A percentile compares a stretch with the other conserved stretches of the same genome.
These are phyloP conservation scores for Juglanconis oblonga DNA, from an alignment of 2,329 filamentous ascomycete species.

Conservation along the genomic window DNA sequence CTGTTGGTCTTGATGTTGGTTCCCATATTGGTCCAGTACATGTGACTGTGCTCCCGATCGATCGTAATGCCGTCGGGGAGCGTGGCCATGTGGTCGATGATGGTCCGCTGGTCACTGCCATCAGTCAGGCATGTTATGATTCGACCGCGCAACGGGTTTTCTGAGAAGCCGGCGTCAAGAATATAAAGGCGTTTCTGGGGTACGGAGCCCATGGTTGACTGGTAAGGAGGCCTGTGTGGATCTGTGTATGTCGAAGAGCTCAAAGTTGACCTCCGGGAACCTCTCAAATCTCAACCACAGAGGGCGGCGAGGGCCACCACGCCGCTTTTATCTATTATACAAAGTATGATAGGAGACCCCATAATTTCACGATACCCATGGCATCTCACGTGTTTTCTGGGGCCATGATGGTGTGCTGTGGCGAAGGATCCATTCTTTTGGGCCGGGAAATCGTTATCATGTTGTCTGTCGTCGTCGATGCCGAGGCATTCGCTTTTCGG, in stretches of 20 bases:
- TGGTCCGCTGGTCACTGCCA: conserved; percentile 19
- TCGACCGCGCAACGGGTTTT: conserved; percentile 18
- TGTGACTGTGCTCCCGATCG: conserved; percentile 27
- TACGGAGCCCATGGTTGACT: conserved; percentile 12
- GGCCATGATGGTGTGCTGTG: neutral
- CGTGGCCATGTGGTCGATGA: conserved; percentile 24
- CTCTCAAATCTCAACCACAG: neutral
- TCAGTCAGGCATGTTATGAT: conserved; percentile 23
- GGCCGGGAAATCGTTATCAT: no score
- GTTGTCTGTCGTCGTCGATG: no score
- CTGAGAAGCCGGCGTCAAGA: conserved; percentile 27
- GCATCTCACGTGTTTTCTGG: neutral
- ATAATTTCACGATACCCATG: neutral
- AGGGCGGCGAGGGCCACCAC: neutral
- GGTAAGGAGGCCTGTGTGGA: no score
- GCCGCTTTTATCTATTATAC: neutral
- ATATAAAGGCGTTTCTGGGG: conserved; percentile 23
- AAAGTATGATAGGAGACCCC: neutral
- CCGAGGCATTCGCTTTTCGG: no score
- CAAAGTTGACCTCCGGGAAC: neutral
- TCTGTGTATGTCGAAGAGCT: neutral
- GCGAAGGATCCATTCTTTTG: neutral
- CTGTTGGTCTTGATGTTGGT: conserved; percentile 37
- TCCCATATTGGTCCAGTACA: conserved; percentile 53
- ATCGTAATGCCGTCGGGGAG: conserved; percentile 45